Base-by-base conservation (phyloP, 768 basidiomycete genomes). In the Boletus vinaceobasis region DNA sequence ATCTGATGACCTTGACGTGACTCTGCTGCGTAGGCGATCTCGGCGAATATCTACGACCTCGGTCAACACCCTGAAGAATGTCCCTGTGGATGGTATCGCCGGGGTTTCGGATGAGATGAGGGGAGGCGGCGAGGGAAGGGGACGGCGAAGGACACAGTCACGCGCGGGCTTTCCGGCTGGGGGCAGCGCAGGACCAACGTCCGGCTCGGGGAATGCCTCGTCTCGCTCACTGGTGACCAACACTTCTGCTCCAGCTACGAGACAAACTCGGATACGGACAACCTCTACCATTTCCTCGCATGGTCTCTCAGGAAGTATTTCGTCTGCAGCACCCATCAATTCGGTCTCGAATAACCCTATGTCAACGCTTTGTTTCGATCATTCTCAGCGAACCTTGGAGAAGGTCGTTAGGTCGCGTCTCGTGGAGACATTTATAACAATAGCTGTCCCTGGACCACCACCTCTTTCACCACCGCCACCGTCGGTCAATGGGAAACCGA, bases 361-460 rank as follows among this genome's bases (percentile, higher is more conserved):
- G 47, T 66, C 65, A 36, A 59, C 69, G 13, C 67, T 80, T 44
- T 71, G 80, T 51, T 77, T 77, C 15, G 84, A 85, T 61, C 78
- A 86, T 56, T 87, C 88, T 5, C 90, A 92, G 64, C 71, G 71
- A 29, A 79, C 76, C 8, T 73, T 92, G 43, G 88, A 92, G 73
- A 86, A 78, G 60, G 79, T 90, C 14, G 77, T 93, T 11, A 73
- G 75, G 50, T 85, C 89, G 33, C 82, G 90, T 45, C 74, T 93
- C 31, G 84, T 92, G 23, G 88, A 91, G 69, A 89, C 90, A 0
- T 89, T 90, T 61, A 71, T 92, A 51, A 78, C 83, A 14, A 68
- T 91, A 40, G 74, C 75, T 32, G 71, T 85, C 21, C 74, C 71
- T 2, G 61, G 67, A 7, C 58, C 66, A 8, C 52, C 66, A 33